These are phyloP conservation scores for Ophiostoma fasciatum DNA, from an alignment of 2,329 filamentous ascomycete genomes.

Conservation along the genomic window DNA sequence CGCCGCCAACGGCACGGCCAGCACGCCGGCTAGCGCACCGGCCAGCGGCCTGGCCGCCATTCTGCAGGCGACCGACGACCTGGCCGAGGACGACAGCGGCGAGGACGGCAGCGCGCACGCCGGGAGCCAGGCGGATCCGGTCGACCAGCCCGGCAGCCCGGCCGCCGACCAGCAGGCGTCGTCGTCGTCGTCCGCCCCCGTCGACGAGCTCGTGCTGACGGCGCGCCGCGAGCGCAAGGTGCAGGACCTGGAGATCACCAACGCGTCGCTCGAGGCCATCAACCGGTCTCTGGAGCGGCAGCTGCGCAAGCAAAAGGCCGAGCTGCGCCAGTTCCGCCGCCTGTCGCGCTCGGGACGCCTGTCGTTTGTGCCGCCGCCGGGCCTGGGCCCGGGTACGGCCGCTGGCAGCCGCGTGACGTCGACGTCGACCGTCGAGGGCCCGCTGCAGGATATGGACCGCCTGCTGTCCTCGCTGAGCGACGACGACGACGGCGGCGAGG, in stretches of 20 bases:
- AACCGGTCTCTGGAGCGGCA: slow-evolving; percentile 87
- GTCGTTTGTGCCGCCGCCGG: slow-evolving; percentile 33
- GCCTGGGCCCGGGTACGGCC: slow-evolving; percentile 8
- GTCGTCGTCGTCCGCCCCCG: slow-evolving; percentile 19
- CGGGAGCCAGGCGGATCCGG: background rate
- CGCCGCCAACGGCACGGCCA: background rate
- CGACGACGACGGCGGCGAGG: slow-evolving; percentile 26
- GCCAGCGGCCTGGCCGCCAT: slow-evolving; percentile 34
- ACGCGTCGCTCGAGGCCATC: slow-evolving; percentile 87
- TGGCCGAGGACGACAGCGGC: slow-evolving; percentile 16
- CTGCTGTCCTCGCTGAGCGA: slow-evolving; percentile 37
- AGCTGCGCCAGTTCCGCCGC: slow-evolving; percentile 74
- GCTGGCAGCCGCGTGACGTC: slow-evolving; percentile 28
- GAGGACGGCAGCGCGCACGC: background rate
- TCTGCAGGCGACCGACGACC: slow-evolving; percentile 39
- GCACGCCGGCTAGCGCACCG: background rate
- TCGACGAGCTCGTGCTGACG: slow-evolving; percentile 70
- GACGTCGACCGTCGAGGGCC: slow-evolving; percentile 25
- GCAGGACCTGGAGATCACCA: slow-evolving; percentile 89
- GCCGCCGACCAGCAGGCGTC: slow-evolving; percentile 6
- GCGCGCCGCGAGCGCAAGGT: slow-evolving; percentile 89
- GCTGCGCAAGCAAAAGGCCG: slow-evolving; percentile 77
- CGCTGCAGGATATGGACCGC: slow-evolving; percentile 25
- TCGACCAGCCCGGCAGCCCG: background rate
- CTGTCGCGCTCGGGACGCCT: slow-evolving; percentile 68